Conservation (phyloP, 352 stramenopile genomes). For the Globisporangium paroecandrum region DNA sequence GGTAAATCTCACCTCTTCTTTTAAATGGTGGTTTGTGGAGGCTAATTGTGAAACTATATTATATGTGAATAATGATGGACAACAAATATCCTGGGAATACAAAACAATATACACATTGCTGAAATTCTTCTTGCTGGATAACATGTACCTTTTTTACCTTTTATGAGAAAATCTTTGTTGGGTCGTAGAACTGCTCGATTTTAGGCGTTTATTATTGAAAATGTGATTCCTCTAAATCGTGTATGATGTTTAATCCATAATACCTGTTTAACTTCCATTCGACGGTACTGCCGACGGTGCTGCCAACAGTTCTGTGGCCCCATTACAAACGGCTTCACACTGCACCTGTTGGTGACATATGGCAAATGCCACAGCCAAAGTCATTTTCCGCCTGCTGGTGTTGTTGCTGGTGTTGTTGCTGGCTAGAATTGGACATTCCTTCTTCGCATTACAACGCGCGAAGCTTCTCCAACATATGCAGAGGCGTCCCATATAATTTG, state of each 20-base stretch:
- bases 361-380: background rate
- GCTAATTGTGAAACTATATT: too few species aligned
- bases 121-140: too few species aligned
- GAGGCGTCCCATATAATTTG: background rate
- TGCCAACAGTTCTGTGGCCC: background rate
- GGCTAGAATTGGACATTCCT: background rate
- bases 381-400: background rate
- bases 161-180: too few species aligned
- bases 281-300: background rate
- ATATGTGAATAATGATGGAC: too few species aligned
- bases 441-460: background rate
- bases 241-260: background rate
- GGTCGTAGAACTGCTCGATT: background rate
- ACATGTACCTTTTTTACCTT: too few species aligned
- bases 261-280: background rate
- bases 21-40: background rate
- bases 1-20: background rate
- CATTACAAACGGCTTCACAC: constrained; percentile 12
- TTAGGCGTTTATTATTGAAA: background rate
- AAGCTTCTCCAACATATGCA: background rate
- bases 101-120: too few species aligned
- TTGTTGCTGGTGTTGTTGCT: background rate
- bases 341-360: constrained; percentile 7
- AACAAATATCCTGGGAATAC: too few species aligned
- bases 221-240: background rate